phyloP scores from a whole-genome alignment of 2,329 filamentous ascomycete species.

The Aspergillus eucalypticola region DNA sequence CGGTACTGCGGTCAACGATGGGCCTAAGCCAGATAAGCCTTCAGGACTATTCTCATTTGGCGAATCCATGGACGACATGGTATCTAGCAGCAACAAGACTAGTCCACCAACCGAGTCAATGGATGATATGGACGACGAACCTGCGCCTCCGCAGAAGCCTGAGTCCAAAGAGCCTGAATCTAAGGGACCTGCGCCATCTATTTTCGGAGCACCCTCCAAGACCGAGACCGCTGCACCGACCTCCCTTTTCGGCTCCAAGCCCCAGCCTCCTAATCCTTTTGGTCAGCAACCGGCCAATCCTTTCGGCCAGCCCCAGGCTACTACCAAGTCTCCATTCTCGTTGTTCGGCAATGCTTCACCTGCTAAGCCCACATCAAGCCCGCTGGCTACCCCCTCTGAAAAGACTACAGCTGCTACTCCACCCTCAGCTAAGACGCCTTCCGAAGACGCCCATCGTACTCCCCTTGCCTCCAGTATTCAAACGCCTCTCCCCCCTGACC shows the following conservation, averaged over 20 bases:
- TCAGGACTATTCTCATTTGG: conserved; percentile 42
- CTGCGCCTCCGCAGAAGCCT: conserved; percentile 25
- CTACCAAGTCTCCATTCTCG: conserved; percentile 33
- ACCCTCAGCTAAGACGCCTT: conserved; percentile 37
- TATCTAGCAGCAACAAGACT: conserved; percentile 36
- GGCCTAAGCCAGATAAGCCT: conserved; percentile 39
- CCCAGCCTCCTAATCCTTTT: background rate
- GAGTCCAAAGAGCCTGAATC: conserved; percentile 24
- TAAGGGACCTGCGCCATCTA: conserved; percentile 20
- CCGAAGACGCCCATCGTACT: conserved; percentile 32
- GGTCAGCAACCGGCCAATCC: conserved; percentile 11
- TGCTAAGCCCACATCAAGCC: conserved; percentile 28
- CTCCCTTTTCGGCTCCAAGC: conserved; percentile 15
- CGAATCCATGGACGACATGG: conserved; percentile 41
- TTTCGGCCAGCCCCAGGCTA: conserved; percentile 26
- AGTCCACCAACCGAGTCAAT: conserved; percentile 39
- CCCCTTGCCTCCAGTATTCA: conserved; percentile 27
- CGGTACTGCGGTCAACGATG: conserved; percentile 41
- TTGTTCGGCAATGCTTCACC: conserved; percentile 29
- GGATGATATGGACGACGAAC: conserved; percentile 38
- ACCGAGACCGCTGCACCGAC: conserved; percentile 27
- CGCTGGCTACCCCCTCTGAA: conserved; percentile 35
- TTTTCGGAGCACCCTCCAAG: conserved; percentile 31
- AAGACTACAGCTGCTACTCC: conserved; percentile 32
- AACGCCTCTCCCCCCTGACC: conserved; percentile 48